Conservation (phyloP, 164 flowering plant genomes). For the Echeveria elegans region DNA sequence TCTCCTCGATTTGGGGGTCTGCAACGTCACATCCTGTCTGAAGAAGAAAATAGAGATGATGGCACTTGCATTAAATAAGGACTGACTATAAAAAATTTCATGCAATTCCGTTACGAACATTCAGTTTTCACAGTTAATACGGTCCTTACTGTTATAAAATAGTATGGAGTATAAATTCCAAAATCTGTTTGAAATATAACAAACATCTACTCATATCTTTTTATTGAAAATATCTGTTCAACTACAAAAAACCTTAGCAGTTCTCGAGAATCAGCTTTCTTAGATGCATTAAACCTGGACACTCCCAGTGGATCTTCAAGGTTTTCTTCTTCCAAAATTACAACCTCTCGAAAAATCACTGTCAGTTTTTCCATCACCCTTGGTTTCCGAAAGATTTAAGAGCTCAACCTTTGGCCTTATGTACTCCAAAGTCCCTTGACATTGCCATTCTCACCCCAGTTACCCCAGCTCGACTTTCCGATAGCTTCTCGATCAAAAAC, state of each 20-base stretch:
- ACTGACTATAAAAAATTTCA: background rate
- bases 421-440: conserved; percentile 10
- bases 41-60: conserved; percentile 10
- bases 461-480: conserved; percentile 13
- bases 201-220: background rate
- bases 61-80: background rate
- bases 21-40: conserved; percentile 23
- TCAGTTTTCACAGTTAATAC: background rate
- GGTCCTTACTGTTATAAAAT: background rate
- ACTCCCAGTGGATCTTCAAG: conserved; percentile 4
- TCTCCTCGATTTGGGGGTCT: conserved; percentile 16
- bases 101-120: no score
- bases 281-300: conserved; percentile 3
- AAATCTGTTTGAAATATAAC: background rate
- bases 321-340: background rate
- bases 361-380: conserved; percentile 1
- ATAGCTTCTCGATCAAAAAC: conserved; percentile 67
- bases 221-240: no score
- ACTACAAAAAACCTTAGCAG: background rate
- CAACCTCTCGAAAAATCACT: conserved; percentile 3
- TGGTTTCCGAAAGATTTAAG: conserved; percentile 13
- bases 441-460: conserved; percentile 12
- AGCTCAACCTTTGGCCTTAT: conserved; percentile 19
- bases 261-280: conserved; percentile 12
- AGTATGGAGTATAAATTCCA: background rate